Evolutionary conservation across 805 yeast genomes (phyloP), one percentile per base, ranked within the genome.

Genomic region (Wilhelminamyces savonicus): DNA sequence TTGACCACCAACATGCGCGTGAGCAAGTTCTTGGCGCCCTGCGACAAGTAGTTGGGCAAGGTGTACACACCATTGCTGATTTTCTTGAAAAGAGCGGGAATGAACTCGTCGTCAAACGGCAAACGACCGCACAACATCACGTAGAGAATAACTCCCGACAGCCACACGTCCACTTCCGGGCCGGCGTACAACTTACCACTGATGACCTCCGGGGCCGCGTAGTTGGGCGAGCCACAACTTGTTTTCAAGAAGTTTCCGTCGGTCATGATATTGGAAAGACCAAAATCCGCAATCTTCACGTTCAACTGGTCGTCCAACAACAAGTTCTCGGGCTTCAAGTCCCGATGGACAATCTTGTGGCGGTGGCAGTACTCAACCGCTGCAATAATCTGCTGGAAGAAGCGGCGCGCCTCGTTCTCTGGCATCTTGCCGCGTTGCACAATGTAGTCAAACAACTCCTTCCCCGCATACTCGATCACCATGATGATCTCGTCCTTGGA

Each of bases 141-240:
- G 46, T 88, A 90, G 31, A 88, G 65, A 27, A 90, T 87, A 23
- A 90, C 97, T 47, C 97, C 97, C 50, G 95, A 83, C 0, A 94
- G 82, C 97, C 97, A 88, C 32, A 88, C 96, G 56, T 88, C 97
- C 27, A 90, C 97, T 58, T 90, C 97, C 3, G 97, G 97, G 7
- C 97, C 97, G 2, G 97, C 97, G 46, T 88, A 90, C 31, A 90
- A 68, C 53, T 90, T 86, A 21, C 97, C 97, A 37, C 88, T 77
- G 34, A 88, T 88, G 17, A 88, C 97, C 58, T 88, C 97, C 1
- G 97, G 97, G 0, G 97, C 97, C 5, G 97, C 97, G 56, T 88
- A 88, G 52, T 90, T 90, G 32, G 97, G 97, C 6, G 94, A 82
- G 4, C 97, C 97, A 62, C 97, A 90, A 44, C 88, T 78, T 2